These are phyloP conservation scores for Xanthoconium stramineum DNA, from an alignment of 768 basidiomycete genomes.

Conservation along the genomic window DNA sequence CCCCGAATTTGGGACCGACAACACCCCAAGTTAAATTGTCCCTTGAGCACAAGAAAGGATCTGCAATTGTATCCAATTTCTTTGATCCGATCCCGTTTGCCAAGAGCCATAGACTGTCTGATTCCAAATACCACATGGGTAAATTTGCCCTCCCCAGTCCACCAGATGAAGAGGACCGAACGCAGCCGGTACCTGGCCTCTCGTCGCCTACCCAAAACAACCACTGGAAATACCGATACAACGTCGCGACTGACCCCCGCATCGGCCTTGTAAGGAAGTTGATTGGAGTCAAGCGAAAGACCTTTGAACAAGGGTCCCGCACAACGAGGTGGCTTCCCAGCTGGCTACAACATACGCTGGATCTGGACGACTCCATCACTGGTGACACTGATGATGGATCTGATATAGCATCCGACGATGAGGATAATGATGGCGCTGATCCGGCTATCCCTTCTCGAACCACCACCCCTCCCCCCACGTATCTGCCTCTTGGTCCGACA, in stretches of 20 bases:
- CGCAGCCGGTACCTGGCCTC: slow-evolving; percentile 23
- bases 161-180: slow-evolving; percentile 47
- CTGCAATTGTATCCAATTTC: slow-evolving; percentile 22
- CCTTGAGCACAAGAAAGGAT: slow-evolving; percentile 18
- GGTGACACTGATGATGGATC: slow-evolving; percentile 38
- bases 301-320: slow-evolving; percentile 35
- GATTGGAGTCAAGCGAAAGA: slow-evolving; percentile 69
- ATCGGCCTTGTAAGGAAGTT: slow-evolving; percentile 65
- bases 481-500: slow-evolving; percentile 67
- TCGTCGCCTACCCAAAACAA: slow-evolving; percentile 18
- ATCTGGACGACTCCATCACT: slow-evolving; percentile 33
- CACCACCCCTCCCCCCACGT: slow-evolving; percentile 66
- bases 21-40: slow-evolving; percentile 55
- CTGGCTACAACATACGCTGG: slow-evolving; percentile 51
- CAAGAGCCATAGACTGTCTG: slow-evolving; percentile 54
- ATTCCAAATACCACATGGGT: slow-evolving; percentile 71
- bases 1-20: slow-evolving; percentile 46
- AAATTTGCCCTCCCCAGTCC: slow-evolving; percentile 73
- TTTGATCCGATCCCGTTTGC: slow-evolving; percentile 81
- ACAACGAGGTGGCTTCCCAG: slow-evolving; percentile 36
- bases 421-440: slow-evolving; percentile 34
- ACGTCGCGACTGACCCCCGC: slow-evolving; percentile 66
- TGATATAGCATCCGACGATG: slow-evolving; percentile 40
- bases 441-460: slow-evolving; percentile 43
- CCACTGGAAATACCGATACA: slow-evolving; percentile 54